Base-by-base conservation (phyloP, 2,329 filamentous ascomycete species). In the Beauveria australis region DNA sequence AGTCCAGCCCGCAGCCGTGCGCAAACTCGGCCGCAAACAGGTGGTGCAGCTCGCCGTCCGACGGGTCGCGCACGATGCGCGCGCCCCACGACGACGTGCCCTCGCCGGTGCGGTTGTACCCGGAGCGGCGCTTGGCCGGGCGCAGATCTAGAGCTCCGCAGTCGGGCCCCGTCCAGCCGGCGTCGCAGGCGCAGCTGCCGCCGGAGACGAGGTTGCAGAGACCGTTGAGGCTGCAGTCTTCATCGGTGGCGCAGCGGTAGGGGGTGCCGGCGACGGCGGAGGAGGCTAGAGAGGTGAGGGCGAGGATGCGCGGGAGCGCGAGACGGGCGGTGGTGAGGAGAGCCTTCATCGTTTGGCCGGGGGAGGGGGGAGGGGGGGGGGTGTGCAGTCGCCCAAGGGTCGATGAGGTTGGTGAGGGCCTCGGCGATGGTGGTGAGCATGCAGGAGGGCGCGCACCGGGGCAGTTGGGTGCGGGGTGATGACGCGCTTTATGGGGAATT, bases 41-140 rank as follows among this genome's bases (percentile, higher is more conserved):
- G 56, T 80, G 78, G 54, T 79, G 78, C 0, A 79, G 67, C 0
- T 60, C 57, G 0, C 63, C 63, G 16, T 79, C 70, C 0, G 65
- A 18, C 0, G 68, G 75, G 54, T 81, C 79, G 44, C 75, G 76
- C 0, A 80, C 57, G 40, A 81, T 78, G 14, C 73, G 73, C 0
- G 75, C 76, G 16, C 78, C 76, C 79, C 78, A 81, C 0, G 78
- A 80, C 0, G 78, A 78, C 53, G 75, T 78, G 18, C 73, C 71
- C 1, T 66, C 67, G 4, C 56, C 63, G 14, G 78, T 80, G 59
- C 76, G 69, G 62, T 81, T 80, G 64, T 81, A 81, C 1, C 78
- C 79, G 0, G 71, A 73, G 48, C 69, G 67, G 41, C 72, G 67
- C 4, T 69, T 72, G 0, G 74, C 76, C 0, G 78, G 77, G 1